Conservation (phyloP, 2,329 filamentous ascomycete genomes). For the Fusarium sp. region DNA sequence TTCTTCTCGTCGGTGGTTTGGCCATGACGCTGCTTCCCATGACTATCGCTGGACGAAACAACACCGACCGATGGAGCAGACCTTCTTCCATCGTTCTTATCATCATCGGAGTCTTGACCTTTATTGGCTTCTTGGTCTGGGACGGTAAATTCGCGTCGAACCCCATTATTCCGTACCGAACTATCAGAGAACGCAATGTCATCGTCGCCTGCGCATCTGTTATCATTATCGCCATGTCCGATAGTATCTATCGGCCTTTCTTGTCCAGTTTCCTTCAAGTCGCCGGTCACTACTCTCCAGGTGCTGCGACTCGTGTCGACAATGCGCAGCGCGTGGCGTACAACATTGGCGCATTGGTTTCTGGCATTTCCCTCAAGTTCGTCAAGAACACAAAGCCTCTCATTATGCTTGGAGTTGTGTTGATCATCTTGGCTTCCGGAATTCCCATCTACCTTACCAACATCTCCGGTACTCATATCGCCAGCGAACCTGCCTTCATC, state of each 20-base stretch:
- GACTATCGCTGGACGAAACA: conserved; percentile 36
- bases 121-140: conserved; percentile 29
- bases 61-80: conserved; percentile 35
- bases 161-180: conserved; percentile 37
- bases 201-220: conserved; percentile 35
- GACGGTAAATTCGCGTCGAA: conserved; percentile 32
- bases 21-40: conserved; percentile 38
- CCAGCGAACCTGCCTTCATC: conserved; percentile 35
- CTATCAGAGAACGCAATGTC: conserved; percentile 39
- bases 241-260: conserved; percentile 36
- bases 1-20: conserved; percentile 32
- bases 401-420: conserved; percentile 24
- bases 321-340: conserved; percentile 36
- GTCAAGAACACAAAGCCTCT: conserved; percentile 37
- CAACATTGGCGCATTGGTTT: conserved; percentile 21
- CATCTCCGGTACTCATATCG: conserved; percentile 32
- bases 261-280: conserved; percentile 37
- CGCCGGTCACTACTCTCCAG: conserved; percentile 30
- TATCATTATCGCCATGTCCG: conserved; percentile 36
- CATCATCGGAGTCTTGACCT: conserved; percentile 25
- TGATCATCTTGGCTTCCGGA: conserved; percentile 37
- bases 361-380: conserved; percentile 27
- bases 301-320: conserved; percentile 33
- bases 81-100: conserved; percentile 34
- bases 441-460: conserved; percentile 41